These are phyloP conservation scores for Pseudocercospora cruenta DNA, from an alignment of 2,329 filamentous ascomycete genomes.

Conservation along the genomic window DNA sequence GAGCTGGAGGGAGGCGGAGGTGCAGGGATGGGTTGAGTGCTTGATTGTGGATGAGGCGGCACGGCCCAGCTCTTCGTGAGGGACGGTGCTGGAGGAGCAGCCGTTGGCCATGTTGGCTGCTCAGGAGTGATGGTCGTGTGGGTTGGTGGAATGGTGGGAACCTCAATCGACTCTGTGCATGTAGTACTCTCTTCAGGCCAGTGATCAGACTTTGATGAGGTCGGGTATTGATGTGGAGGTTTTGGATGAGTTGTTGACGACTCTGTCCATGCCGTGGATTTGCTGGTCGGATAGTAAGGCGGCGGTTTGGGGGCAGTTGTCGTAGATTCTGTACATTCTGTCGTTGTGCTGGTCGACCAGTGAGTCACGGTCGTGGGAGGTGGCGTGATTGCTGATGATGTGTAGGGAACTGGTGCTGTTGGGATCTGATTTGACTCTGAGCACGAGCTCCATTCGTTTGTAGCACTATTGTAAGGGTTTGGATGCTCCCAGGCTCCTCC, in stretches of 20 bases:
- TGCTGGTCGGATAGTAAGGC: not conserved
- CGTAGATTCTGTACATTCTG: not conserved
- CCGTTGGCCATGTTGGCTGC: not conserved
- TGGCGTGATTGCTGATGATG: not conserved
- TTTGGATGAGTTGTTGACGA: not conserved
- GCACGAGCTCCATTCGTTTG: not conserved
- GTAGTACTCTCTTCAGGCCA: not conserved
- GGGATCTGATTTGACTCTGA: not conserved
- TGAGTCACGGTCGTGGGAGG: not conserved
- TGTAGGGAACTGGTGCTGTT: not conserved
- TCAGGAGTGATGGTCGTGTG: not conserved
- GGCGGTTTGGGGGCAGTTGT: not conserved
- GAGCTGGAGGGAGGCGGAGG: not conserved
- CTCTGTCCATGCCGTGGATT: not conserved
- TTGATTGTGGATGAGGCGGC: not conserved
- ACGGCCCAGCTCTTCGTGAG: not conserved
- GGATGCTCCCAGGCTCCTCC: not conserved
- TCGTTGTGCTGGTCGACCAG: not conserved
- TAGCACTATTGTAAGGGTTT: not conserved
- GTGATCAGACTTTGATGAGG: not conserved
- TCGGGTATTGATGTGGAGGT: not conserved
- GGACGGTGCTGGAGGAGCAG: not conserved
- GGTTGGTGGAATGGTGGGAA: not conserved
- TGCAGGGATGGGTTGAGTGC: not conserved
- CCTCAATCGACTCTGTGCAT: not conserved